These are phyloP conservation scores for Phytophthora rubi DNA, from an alignment of 352 stramenopile species.

Conservation along the genomic window DNA sequence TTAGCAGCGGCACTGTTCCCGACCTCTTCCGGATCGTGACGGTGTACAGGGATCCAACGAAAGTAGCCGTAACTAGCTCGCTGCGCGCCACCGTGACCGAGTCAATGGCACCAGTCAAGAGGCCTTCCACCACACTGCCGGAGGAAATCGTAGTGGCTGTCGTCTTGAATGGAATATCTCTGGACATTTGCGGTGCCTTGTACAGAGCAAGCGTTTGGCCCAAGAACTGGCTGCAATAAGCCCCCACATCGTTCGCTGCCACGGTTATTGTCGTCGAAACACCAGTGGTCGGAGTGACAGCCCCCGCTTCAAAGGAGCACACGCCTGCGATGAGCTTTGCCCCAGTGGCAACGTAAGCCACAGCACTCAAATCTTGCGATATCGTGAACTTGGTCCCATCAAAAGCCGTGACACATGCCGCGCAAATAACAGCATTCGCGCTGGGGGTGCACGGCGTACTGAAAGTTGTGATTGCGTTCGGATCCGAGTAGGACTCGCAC, in stretches of 20 bases:
- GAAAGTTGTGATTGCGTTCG: conserved; percentile 55
- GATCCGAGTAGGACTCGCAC: conserved; percentile 88
- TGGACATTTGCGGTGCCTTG: conserved; percentile 48
- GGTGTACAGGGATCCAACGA: conserved; percentile 64
- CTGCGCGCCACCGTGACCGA: conserved; percentile 52
- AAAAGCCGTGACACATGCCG: conserved; percentile 71
- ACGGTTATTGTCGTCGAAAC: conserved; percentile 26
- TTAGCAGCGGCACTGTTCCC: conserved; percentile 59
- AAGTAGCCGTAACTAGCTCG: conserved; percentile 39
- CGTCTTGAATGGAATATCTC: conserved; percentile 49
- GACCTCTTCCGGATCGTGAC: conserved; percentile 68
- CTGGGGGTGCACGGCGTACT: conserved; percentile 56
- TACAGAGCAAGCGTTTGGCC: conserved; percentile 48
- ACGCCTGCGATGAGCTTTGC: conserved; percentile 52
- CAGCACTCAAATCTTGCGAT: conserved; percentile 19
- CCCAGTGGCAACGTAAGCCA: conserved; percentile 17
- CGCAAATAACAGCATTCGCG: conserved; percentile 36
- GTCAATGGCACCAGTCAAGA: conserved; percentile 56
- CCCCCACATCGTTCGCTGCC: conserved; percentile 27
- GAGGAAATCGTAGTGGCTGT: conserved; percentile 12
- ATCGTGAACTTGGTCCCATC: conserved; percentile 57
- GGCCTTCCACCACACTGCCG: conserved; percentile 23
- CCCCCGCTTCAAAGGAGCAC: conserved; percentile 61
- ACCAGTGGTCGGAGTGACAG: conserved; percentile 20
- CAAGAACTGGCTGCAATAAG: conserved; percentile 48